A percentile compares a stretch with the other conserved stretches of the same genome.
Conservation (phyloP, 1,139 yeast species). For the Meyerozyma elateridarum region DNA sequence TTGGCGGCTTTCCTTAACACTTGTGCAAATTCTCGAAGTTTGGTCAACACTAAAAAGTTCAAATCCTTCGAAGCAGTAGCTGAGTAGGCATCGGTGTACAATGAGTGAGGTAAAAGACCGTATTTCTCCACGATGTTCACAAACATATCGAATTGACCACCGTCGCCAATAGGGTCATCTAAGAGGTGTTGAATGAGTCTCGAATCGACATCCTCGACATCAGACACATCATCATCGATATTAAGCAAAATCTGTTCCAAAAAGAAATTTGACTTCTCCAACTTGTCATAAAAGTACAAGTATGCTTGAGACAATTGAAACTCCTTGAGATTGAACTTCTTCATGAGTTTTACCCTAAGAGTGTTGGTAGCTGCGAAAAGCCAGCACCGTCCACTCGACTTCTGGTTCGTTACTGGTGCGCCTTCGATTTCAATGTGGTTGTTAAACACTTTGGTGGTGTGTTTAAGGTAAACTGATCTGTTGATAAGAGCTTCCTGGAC, state of each 20-base stretch:
- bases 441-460: constrained; percentile 11
- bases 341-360: constrained; percentile 13
- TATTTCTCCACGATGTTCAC: constrained; percentile 17
- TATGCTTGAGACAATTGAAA: constrained; percentile 21
- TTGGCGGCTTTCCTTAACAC: constrained; percentile 9
- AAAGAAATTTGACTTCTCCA: constrained; percentile 23
- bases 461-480: constrained; percentile 8
- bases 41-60: constrained; percentile 15
- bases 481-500: constrained; percentile 16
- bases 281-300: constrained; percentile 31
- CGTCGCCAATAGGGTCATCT: constrained; percentile 15
- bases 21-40: constrained; percentile 17
- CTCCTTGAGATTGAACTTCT: constrained; percentile 15
- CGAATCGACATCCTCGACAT: constrained; percentile 12
- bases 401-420: constrained; percentile 16
- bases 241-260: constrained; percentile 13
- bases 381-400: constrained; percentile 18
- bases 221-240: constrained; percentile 12
- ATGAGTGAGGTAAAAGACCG: constrained; percentile 15
- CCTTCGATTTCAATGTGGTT: constrained; percentile 13
- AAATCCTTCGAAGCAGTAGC: constrained; percentile 14
- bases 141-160: constrained; percentile 19
- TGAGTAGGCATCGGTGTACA: constrained; percentile 15
- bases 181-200: constrained; percentile 14
- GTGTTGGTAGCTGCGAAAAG: constrained; percentile 17